Evolutionary conservation across 2,329 filamentous ascomycete species (phyloP).

Genomic region (Diplodia scrobiculata): DNA sequence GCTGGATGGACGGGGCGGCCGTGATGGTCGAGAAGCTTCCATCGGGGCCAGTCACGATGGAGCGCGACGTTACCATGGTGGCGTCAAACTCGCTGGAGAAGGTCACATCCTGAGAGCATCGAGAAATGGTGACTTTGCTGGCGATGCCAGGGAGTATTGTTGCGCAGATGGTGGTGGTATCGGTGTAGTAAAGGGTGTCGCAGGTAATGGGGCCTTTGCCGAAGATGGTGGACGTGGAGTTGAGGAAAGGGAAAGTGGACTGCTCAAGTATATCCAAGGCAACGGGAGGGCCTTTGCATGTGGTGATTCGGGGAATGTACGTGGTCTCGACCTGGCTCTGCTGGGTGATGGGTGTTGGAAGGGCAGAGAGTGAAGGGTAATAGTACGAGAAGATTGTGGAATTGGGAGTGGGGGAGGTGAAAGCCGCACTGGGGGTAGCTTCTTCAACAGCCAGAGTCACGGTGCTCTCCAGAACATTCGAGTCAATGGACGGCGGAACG

Average conservation of each 20-base stretch:
- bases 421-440: neutral
- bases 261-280: conserved; percentile 37
- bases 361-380: conserved; percentile 41
- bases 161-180: conserved; percentile 48
- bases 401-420: neutral
- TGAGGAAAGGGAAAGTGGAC: conserved; percentile 40
- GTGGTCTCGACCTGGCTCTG: conserved; percentile 51
- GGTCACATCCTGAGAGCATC: conserved; percentile 50
- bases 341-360: conserved; percentile 45
- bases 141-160: conserved; percentile 49
- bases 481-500: neutral
- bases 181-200: conserved; percentile 47
- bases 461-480: neutral
- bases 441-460: conserved; percentile 1
- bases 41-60: conserved; percentile 33
- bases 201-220: conserved; percentile 38
- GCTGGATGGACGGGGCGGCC: conserved; percentile 44
- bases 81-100: conserved; percentile 52
- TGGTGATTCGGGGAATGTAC: conserved; percentile 48
- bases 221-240: conserved; percentile 42
- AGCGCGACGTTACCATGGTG: conserved; percentile 44
- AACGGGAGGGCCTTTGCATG: conserved; percentile 47
- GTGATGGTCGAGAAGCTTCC: conserved; percentile 37
- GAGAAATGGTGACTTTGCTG: conserved; percentile 46
- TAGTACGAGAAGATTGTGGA: conserved; percentile 14